phyloP scores from a whole-genome alignment of 345 rosid species.

The Brassica napus region Da-Ae NC_063450.1:37661501-37662000 shows the following conservation, averaged over 20 bases:
- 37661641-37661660: slow-evolving; percentile 41
- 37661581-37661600: slow-evolving; percentile 36
- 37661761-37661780: slow-evolving; percentile 2
- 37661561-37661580: slow-evolving; percentile 29
- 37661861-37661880: slow-evolving; percentile 17
- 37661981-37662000: slow-evolving; percentile 29
- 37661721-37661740: neutral
- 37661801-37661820: slow-evolving; percentile 32
- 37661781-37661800: slow-evolving; percentile 32
- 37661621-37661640: slow-evolving; percentile 17
- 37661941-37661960: neutral
- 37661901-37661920: slow-evolving; percentile 32
- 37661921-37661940: slow-evolving; percentile 33
- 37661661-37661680: slow-evolving; percentile 42
- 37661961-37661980: slow-evolving; percentile 18
- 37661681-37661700: slow-evolving; percentile 5
- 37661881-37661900: slow-evolving; percentile 24
- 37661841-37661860: slow-evolving; percentile 16
- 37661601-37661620: slow-evolving; percentile 35
- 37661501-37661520: too few species aligned
- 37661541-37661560: neutral
- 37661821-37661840: slow-evolving; percentile 20
- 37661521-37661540: too few species aligned
- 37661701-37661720: slow-evolving; percentile 14
- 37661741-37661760: neutral